These are phyloP conservation scores for Histomonas meleagridis DNA, from an alignment of 208 protist genomes.

Conservation along the genomic window DNA sequence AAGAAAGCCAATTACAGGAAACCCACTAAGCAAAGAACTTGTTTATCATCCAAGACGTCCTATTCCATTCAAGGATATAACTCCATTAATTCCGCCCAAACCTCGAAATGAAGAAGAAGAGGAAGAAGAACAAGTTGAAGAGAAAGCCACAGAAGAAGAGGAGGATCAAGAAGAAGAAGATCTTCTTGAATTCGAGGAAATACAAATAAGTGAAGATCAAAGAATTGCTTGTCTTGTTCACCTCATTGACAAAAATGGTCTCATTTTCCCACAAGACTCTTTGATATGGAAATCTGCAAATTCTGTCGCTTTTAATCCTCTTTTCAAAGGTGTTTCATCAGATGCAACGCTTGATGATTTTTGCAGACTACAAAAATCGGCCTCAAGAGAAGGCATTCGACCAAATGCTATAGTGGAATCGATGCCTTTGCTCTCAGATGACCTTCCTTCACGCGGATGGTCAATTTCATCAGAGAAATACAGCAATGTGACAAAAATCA, in stretches of 20 bases:
- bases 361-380: not conserved
- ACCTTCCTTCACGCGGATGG: not conserved
- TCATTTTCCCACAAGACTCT: constrained; percentile 27
- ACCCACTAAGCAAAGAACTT: not conserved
- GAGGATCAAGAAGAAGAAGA: constrained; percentile 33
- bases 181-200: not conserved
- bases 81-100: constrained; percentile 11
- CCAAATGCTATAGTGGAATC: not conserved
- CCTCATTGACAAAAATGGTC: not conserved
- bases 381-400: not conserved
- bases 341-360: not conserved
- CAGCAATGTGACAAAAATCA: not conserved
- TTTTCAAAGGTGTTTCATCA: not conserved
- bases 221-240: not conserved
- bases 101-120: constrained; percentile 14
- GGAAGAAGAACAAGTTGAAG: not conserved
- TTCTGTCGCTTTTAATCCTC: not conserved
- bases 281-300: not conserved
- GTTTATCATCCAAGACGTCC: not conserved
- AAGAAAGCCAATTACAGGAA: not conserved
- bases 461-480: not conserved
- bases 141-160: not conserved
- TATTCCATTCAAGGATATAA: not conserved
- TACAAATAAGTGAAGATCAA: not conserved
- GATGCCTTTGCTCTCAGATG: constrained; percentile 33